Conservation (phyloP, 495 filamentous ascomycete genomes). For the Astrocystis sublimbata region DNA sequence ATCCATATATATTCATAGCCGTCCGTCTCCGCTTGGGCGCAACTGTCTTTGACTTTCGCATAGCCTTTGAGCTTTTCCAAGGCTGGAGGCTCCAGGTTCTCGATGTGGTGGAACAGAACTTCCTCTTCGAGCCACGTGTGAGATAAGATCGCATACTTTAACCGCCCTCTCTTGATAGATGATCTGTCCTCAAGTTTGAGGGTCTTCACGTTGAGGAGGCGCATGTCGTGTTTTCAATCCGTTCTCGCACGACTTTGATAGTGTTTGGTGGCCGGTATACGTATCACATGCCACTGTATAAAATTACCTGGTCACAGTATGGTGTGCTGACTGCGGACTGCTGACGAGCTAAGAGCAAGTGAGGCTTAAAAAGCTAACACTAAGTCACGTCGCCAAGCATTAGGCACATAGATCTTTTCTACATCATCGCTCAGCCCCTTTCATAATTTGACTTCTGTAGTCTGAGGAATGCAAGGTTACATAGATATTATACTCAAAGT, state of each 20-base stretch:
- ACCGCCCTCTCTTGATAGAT: neutral
- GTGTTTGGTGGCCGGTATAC: no score
- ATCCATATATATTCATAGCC: constrained; percentile 1
- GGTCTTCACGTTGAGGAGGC: constrained; percentile 1
- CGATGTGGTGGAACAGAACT: neutral
- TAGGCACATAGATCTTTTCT: no score
- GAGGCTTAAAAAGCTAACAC: neutral
- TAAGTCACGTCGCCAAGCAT: neutral
- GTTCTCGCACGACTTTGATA: neutral
- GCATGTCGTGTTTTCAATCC: neutral
- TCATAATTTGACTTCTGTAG: no score
- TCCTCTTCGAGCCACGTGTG: neutral
- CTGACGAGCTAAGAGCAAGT: neutral
- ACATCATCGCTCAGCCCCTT: no score
- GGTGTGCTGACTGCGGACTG: neutral
- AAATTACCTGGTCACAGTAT: no score
- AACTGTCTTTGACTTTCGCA: neutral
- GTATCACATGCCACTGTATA: no score
- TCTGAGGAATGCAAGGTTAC: no score
- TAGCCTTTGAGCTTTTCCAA: neutral
- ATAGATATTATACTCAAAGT: no score
- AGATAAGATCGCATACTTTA: constrained; percentile 4
- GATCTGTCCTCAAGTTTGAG: neutral
- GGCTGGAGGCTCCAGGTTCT: neutral
- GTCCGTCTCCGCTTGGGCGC: neutral